Percentiles rank a stretch among this genome's conserved stretches.
These are phyloP conservation scores for Wickerhamiella australiensis DNA, from an alignment of 805 yeast genomes.

Conservation along the genomic window DNA sequence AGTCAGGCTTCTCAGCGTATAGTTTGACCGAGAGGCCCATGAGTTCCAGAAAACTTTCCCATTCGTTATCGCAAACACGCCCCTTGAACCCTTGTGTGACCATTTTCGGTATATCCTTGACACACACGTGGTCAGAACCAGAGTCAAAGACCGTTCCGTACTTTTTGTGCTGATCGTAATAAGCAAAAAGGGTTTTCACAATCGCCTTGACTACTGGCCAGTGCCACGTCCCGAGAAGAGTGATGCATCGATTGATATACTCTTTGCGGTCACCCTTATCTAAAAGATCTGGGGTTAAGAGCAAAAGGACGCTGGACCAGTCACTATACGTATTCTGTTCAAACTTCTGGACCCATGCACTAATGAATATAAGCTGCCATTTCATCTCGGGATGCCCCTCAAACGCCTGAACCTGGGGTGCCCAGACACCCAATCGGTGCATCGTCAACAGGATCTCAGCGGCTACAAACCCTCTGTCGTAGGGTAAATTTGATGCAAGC, in stretches of 20 bases:
- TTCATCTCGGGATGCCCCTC: background rate
- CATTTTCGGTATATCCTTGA: conserved; percentile 18
- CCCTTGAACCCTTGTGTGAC: conserved; percentile 18
- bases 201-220: conserved; percentile 20
- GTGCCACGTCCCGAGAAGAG: conserved; percentile 16
- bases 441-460: background rate
- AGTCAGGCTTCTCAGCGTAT: background rate
- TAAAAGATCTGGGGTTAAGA: background rate
- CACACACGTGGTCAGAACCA: conserved; percentile 20
- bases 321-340: background rate
- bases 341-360: background rate
- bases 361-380: conserved; percentile 12
- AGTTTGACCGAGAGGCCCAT: conserved; percentile 18
- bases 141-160: too few relatives aligned
- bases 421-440: background rate
- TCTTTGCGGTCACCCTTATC: background rate
- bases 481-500: background rate
- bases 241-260: conserved; percentile 10
- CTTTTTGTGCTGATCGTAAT: conserved; percentile 17
- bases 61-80: conserved; percentile 11
- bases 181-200: conserved; percentile 15
- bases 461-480: background rate
- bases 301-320: conserved; percentile 5
- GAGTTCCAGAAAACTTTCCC: conserved; percentile 19
- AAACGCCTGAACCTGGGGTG: background rate